Evolutionary conservation across 2,329 filamentous ascomycete species (phyloP).

Genomic region (Penicillium fuscoglaucum): DNA sequence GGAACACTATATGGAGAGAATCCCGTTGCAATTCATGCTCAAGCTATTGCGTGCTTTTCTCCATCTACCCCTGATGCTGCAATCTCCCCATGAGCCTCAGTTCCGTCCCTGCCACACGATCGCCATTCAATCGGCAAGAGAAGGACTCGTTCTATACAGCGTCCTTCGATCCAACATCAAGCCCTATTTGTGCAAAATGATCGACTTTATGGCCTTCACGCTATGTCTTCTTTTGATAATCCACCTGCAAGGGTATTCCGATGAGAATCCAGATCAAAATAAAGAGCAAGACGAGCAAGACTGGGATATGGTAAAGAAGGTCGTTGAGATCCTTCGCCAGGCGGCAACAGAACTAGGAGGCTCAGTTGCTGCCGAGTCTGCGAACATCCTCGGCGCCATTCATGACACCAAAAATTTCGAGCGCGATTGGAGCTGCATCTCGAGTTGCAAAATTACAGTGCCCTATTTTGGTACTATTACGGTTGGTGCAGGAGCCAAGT

Average conservation of each 20-base stretch:
- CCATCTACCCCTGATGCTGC: slow-evolving; percentile 51
- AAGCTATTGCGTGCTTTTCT: slow-evolving; percentile 43
- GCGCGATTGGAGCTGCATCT: slow-evolving; percentile 16
- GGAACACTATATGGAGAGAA: slow-evolving; percentile 34
- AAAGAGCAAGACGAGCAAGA: slow-evolving; percentile 39
- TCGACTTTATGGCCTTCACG: slow-evolving; percentile 52
- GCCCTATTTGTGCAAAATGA: slow-evolving; percentile 47
- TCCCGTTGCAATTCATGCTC: slow-evolving; percentile 44
- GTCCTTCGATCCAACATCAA: slow-evolving; percentile 34
- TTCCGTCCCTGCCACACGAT: slow-evolving; percentile 43
- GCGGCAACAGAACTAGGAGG: slow-evolving; percentile 40
- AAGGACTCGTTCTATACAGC: slow-evolving; percentile 43
- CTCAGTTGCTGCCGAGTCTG: slow-evolving; percentile 47
- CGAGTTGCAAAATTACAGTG: slow-evolving; percentile 44
- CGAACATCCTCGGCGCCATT: slow-evolving; percentile 44
- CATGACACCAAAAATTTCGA: slow-evolving; percentile 19
- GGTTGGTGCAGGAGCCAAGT: slow-evolving; percentile 38
- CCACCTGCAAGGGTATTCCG: slow-evolving; percentile 43
- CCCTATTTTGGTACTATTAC: slow-evolving; percentile 50
- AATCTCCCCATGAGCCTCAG: slow-evolving; percentile 36
- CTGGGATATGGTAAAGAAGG: slow-evolving; percentile 38
- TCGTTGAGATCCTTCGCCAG: slow-evolving; percentile 35
- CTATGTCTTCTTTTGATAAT: slow-evolving; percentile 48
- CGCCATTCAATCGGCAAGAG: slow-evolving; percentile 46
- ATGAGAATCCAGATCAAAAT: slow-evolving; percentile 20